Conservation (phyloP, 768 basidiomycete species). For the Trametes elegans region DNA sequence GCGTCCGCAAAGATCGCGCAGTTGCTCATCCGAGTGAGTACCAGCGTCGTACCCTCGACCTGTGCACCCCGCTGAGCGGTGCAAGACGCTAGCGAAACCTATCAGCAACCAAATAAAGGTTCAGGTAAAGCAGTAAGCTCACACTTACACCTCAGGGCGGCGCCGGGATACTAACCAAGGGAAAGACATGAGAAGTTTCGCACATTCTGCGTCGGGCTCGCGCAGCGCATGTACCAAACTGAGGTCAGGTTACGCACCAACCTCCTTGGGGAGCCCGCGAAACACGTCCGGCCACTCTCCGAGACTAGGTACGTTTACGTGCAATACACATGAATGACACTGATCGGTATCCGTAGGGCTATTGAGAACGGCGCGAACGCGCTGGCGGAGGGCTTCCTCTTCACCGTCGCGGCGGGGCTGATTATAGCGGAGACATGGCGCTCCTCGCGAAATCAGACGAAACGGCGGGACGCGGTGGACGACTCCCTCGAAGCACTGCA, state of each 20-base stretch:
- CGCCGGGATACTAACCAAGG: not conserved
- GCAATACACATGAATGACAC: not conserved
- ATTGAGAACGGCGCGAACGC: slow-evolving; percentile 86
- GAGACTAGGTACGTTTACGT: slow-evolving; percentile 57
- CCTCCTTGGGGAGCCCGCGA: slow-evolving; percentile 74
- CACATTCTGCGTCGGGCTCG: slow-evolving; percentile 65
- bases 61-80: slow-evolving; percentile 12
- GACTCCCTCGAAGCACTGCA: slow-evolving; percentile 65
- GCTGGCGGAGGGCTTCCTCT: slow-evolving; percentile 83
- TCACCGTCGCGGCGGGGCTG: slow-evolving; percentile 67
- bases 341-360: slow-evolving; percentile 44
- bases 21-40: slow-evolving; percentile 67
- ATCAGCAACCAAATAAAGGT: slow-evolving; percentile 66
- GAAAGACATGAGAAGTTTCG: slow-evolving; percentile 72
- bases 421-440: slow-evolving; percentile 81
- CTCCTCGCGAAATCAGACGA: slow-evolving; percentile 62
- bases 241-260: slow-evolving; percentile 72
- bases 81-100: slow-evolving; percentile 81
- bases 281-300: slow-evolving; percentile 71
- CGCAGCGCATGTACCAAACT: slow-evolving; percentile 72
- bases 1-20: slow-evolving; percentile 74
- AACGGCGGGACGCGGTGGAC: slow-evolving; percentile 69
- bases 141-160: not conserved
- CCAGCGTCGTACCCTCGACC: not conserved
- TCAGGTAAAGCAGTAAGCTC: slow-evolving; percentile 68